Percentiles rank a stretch among this genome's conserved stretches.
These are phyloP conservation scores for Ananas comosus DNA, from an alignment of 176 grass and related monocot genomes.

Conservation along the genomic window DNA sequence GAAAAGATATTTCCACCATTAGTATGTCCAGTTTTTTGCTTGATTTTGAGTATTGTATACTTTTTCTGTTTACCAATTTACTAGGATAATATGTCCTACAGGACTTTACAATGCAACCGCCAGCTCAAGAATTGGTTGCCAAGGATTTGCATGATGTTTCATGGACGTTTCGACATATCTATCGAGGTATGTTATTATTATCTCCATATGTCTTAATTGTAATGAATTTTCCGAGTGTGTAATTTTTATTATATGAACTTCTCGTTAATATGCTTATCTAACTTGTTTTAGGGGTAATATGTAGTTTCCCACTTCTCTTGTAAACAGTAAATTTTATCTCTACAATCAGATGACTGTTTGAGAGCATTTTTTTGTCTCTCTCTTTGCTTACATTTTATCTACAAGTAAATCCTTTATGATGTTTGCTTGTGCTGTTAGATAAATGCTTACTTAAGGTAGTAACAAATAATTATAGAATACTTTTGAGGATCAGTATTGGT, in stretches of 20 bases:
- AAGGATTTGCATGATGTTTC: constrained; percentile 92
- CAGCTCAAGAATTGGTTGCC: constrained; percentile 73
- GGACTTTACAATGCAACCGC: constrained; percentile 98
- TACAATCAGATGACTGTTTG: background rate
- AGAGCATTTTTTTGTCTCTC: too few relatives aligned
- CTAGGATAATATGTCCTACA: constrained; percentile 52
- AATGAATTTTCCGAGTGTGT: background rate
- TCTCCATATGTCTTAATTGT: background rate
- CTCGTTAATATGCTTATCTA: background rate
- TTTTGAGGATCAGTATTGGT: background rate
- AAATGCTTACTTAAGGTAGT: too few relatives aligned
- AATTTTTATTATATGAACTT: background rate
- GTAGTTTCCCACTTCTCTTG: background rate
- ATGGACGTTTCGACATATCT: constrained; percentile 98
- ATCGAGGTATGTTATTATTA: constrained; percentile 46
- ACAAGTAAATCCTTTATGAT: too few relatives aligned
- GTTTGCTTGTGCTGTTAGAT: too few relatives aligned
- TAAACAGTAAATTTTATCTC: background rate
- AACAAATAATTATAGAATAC: too few relatives aligned
- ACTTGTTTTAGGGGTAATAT: background rate
- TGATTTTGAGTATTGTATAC: constrained; percentile 14
- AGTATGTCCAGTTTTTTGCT: constrained; percentile 39
- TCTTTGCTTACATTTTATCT: too few relatives aligned
- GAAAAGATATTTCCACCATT: constrained; percentile 99
- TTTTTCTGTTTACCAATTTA: constrained; percentile 22